phyloP scores from a whole-genome alignment of 306 rosid genomes.

The Vicia villosa region DNA sequence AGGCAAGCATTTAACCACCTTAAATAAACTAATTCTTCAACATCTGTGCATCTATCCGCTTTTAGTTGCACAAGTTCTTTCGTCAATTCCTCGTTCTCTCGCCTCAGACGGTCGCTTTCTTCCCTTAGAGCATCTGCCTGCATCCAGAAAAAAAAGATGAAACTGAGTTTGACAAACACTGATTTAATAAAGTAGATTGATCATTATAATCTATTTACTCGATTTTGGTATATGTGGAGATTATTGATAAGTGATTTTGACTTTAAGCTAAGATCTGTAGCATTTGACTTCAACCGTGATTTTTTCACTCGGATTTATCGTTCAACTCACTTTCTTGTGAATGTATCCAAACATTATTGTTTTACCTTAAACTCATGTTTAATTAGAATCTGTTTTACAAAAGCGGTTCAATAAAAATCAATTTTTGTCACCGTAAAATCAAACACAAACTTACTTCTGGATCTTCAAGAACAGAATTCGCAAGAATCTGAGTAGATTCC shows the following conservation, averaged over 20 bases:
- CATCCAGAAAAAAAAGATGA: constrained; percentile 30
- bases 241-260: neutral
- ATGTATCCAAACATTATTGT: neutral
- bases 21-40: constrained; percentile 84
- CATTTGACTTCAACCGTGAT: neutral
- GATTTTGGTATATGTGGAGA: neutral
- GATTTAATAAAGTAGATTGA: too few relatives aligned
- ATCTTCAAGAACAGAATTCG: constrained; percentile 71
- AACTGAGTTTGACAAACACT: constrained; percentile 16
- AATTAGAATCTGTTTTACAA: neutral
- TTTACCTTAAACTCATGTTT: too few relatives aligned
- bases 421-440: neutral
- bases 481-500: constrained; percentile 81
- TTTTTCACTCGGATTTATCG: neutral
- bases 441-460: constrained; percentile 53
- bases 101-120: constrained; percentile 48
- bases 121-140: constrained; percentile 59
- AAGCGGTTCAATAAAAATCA: too few relatives aligned
- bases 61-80: constrained; percentile 66
- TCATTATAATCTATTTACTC: neutral
- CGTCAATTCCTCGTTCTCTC: constrained; percentile 49
- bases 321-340: neutral
- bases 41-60: constrained; percentile 64
- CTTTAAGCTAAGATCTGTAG: neutral
- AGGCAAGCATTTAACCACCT: constrained; percentile 95